Evolutionary conservation across 805 yeast genomes (phyloP).

Genomic region (Ogataea polymorpha): DNA sequence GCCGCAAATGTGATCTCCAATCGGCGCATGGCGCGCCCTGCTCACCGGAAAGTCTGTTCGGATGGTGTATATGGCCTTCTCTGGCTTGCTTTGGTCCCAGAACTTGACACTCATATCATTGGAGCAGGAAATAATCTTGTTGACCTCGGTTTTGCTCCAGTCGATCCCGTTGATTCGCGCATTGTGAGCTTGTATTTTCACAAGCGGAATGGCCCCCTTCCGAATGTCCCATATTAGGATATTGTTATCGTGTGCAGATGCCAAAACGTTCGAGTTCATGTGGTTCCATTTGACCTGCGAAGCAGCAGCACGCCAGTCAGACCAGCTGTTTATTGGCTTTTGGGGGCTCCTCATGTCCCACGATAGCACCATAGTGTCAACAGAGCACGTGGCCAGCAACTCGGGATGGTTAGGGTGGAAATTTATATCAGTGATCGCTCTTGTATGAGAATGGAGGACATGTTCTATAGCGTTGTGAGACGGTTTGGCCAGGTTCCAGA

Average conservation of each 20-base stretch:
- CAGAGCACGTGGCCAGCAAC: slow-evolving; percentile 84
- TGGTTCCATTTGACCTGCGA: slow-evolving; percentile 94
- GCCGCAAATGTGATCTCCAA: slow-evolving; percentile 78
- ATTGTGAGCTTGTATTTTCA: slow-evolving; percentile 68
- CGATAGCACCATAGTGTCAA: slow-evolving; percentile 79
- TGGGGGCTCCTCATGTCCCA: slow-evolving; percentile 90
- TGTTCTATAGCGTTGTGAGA: slow-evolving; percentile 71
- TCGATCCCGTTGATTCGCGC: slow-evolving; percentile 89
- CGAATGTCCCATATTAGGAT: slow-evolving; percentile 87
- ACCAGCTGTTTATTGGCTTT: slow-evolving; percentile 69
- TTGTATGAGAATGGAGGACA: slow-evolving; percentile 81
- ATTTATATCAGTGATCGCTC: slow-evolving; percentile 95
- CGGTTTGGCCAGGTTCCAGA: slow-evolving; percentile 83
- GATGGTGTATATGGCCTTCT: slow-evolving; percentile 55
- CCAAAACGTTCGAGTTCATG: slow-evolving; percentile 68
- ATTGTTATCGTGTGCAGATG: slow-evolving; percentile 81
- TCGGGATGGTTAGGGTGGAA: slow-evolving; percentile 89
- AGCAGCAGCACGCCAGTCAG: slow-evolving; percentile 96
- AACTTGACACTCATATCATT: slow-evolving; percentile 80
- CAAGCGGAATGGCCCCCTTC: slow-evolving; percentile 73
- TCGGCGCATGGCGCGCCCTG: slow-evolving; percentile 84
- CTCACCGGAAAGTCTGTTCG: slow-evolving; percentile 81
- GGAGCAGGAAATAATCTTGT: slow-evolving; percentile 74
- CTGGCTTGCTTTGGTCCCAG: slow-evolving; percentile 61
- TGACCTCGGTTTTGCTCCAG: slow-evolving; percentile 60